Base-by-base conservation (phyloP, 2,329 filamentous ascomycete species). In the Exophiala mesophila region DNA sequence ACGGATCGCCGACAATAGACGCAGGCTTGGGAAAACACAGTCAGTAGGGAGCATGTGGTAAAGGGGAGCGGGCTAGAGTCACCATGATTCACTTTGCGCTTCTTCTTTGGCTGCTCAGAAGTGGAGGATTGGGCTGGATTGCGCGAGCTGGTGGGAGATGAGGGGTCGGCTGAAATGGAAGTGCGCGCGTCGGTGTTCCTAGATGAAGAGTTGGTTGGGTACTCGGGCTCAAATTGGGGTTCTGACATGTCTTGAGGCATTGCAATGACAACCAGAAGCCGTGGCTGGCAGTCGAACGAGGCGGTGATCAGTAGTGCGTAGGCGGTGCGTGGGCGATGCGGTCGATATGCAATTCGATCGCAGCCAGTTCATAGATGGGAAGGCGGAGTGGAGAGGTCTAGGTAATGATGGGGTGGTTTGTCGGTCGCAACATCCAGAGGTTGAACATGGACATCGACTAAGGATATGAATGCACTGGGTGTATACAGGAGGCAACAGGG, bases 11-110 rank as follows among this genome's bases (percentile, higher is more conserved):
- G 83, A 70, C 85, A 90, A 70, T 90, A 90, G 62, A 90, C 83
- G 71, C 85, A 90, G 63, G 85, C 85, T 90, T 71, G 67, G 72
- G 63, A 63, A 63, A 69, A 60, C 64, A 62, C 65, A 59, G 57
- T 59, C 59, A 50, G 46, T 45, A 46, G 47, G 42, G 53, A 39
- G 36, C 21, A 29, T 40, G 43, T 21, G 38, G 47, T 43, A 38
- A 38, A 47, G 42, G 36, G 34, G 45, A 40, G 37, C 31, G 49
- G 46, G 42, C 36, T 36, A 36, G 52, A 40, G 55, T 67, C 78
- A 89, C 85, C 85, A 70, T 90, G 85, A 71, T 88, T 89, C 56
- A 90, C 85, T 71, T 90, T 90, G 72, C 85, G 83, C 69, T 85
- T 77, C 74, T 88, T 89, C 71, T 87, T 89, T 36, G 83, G 81